Conservation (phyloP, 2,329 filamentous ascomycete species). For the Scopulariopsis brevicaulis region DNA sequence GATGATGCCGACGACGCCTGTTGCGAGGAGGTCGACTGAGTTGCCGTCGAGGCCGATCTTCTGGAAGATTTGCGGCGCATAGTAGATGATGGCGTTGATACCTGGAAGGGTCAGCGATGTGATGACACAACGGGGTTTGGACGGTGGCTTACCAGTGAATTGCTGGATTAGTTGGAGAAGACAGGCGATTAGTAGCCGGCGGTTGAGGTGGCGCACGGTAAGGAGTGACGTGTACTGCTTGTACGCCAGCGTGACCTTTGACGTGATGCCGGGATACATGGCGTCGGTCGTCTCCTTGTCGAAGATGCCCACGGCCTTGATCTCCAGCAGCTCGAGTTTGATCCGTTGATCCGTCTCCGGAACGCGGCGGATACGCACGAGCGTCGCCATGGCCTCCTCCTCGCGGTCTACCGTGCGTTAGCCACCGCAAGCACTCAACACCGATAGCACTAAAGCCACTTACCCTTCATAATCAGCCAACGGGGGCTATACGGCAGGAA, state of each 20-base stretch:
- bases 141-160: slow-evolving; percentile 3
- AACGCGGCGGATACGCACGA: slow-evolving; percentile 13
- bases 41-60: slow-evolving; percentile 33
- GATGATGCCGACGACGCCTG: slow-evolving; percentile 17
- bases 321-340: slow-evolving; percentile 13
- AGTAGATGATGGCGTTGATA: slow-evolving; percentile 39
- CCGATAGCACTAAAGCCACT: neutral
- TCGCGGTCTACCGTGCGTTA: slow-evolving; percentile 8
- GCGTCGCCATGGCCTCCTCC: slow-evolving; percentile 11
- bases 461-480: slow-evolving; percentile 11
- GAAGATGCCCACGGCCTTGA: slow-evolving; percentile 14
- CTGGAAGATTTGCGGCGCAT: slow-evolving; percentile 45
- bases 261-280: slow-evolving; percentile 5
- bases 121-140: neutral
- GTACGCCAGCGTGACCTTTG: neutral
- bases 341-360: slow-evolving; percentile 11
- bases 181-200: neutral
- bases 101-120: slow-evolving; percentile 5
- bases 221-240: neutral
- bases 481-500: slow-evolving; percentile 15
- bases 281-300: slow-evolving; percentile 9
- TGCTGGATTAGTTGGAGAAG: slow-evolving; percentile 3
- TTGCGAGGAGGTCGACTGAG: slow-evolving; percentile 18
- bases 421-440: neutral
- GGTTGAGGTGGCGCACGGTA: neutral